Evolutionary conservation across 108 stramenopile genomes (phyloP), one percentile per base, ranked within the genome.

Genomic region (Fragilaria radians): DNA sequence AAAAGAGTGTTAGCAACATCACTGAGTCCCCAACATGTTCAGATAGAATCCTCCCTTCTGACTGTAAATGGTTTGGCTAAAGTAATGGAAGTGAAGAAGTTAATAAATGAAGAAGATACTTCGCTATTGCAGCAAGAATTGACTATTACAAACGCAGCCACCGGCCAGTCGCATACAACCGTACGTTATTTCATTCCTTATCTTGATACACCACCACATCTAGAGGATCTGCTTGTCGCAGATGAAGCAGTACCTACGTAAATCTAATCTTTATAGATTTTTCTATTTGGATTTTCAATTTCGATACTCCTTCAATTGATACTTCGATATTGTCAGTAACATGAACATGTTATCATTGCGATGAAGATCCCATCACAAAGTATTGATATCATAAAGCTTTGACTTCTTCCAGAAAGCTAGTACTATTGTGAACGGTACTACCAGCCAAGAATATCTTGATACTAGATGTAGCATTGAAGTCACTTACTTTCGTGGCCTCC

Each of bases 381-480:
- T n/a, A n/a, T n/a, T n/a, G n/a, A 14, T 11, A 42, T 42, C 28
- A 64, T 34, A 81, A 72, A 42, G 52, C 50, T 65, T 84, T 89
- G 30, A 98, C 56, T 69, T 98, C 97, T 48, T 94, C 93, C 63
- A 98, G 63, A 66, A 98, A 98, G 59, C 93, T 89, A 3, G 86
- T 94, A 55, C 91, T 94, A 67, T 96, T 98, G 78, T 95, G 95
- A 11, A 98, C 82, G 31, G 91, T 94, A 57, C 93, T 91, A 47
- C 96, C 96, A 23, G 90, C 95, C 54, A 98, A 66, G 48, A 96
- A 65, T 18, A 96, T 82, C 34, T 78, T 76, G 23, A 89, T 63
- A 9, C 52, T 47, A 66, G 88, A 80, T 14, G 69, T 60, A 56
- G 70, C 49, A 63, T 96, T 95, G 78, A 95, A 94, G 42, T 92